Conservation (phyloP, 1,139 yeast genomes). For the Hyphopichia pseudoburtonii region DNA sequence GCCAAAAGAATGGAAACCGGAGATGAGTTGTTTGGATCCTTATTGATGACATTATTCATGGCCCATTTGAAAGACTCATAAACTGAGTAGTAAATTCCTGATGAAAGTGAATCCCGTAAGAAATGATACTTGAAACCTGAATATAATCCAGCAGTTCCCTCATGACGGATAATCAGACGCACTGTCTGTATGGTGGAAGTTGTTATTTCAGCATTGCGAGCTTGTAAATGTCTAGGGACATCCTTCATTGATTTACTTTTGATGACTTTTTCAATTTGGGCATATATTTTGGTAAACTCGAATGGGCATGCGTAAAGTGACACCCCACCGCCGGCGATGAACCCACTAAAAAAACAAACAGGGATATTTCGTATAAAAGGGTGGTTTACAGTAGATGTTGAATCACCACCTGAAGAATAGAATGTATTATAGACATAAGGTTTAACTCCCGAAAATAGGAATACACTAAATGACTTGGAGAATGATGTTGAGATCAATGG, state of each 20-base stretch:
- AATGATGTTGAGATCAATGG: slow-evolving; percentile 67
- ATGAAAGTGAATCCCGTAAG: slow-evolving; percentile 65
- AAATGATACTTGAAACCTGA: slow-evolving; percentile 73
- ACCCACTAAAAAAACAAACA: slow-evolving; percentile 65
- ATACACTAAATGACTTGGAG: slow-evolving; percentile 66
- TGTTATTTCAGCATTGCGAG: slow-evolving; percentile 11
- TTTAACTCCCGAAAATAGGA: slow-evolving; percentile 59
- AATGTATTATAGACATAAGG: slow-evolving; percentile 43
- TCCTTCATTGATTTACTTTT: slow-evolving; percentile 22
- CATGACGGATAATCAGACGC: slow-evolving; percentile 52
- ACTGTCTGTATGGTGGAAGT: slow-evolving; percentile 36
- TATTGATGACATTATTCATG: slow-evolving; percentile 33
- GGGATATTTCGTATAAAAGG: slow-evolving; percentile 60
- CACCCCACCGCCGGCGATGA: slow-evolving; percentile 63
- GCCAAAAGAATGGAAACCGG: slow-evolving; percentile 49
- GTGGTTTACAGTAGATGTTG: slow-evolving; percentile 14
- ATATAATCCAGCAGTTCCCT: slow-evolving; percentile 66
- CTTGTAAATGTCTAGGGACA: slow-evolving; percentile 13
- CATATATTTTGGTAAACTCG: slow-evolving; percentile 78
- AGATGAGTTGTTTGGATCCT: slow-evolving; percentile 28
- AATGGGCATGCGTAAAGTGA: slow-evolving; percentile 79
- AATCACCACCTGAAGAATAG: slow-evolving; percentile 15
- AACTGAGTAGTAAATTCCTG: slow-evolving; percentile 71
- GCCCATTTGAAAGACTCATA: slow-evolving; percentile 70
- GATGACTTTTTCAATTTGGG: slow-evolving; percentile 63